Conservation (phyloP, 331 rosid genomes). For the Pyrus hybrid region DNA sequence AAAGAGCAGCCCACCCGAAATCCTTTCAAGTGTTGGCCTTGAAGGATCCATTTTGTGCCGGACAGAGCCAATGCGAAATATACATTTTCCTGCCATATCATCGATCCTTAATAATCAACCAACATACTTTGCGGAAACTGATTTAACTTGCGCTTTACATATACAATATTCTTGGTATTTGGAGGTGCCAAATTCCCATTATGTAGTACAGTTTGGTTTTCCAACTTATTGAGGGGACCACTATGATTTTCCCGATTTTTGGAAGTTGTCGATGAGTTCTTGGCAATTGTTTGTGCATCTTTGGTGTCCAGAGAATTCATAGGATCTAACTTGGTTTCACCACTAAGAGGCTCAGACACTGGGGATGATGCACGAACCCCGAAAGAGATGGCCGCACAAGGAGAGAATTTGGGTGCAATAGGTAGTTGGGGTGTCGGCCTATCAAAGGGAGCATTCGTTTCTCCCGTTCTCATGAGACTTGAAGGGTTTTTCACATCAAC, state of each 20-base stretch:
- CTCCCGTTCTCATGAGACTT: constrained; percentile 23
- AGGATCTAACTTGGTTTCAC: constrained; percentile 34
- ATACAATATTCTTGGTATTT: constrained; percentile 46
- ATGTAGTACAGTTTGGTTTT: constrained; percentile 33
- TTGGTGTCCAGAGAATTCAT: constrained; percentile 21
- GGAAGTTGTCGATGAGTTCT: constrained; percentile 24
- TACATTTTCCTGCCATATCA: constrained; percentile 57
- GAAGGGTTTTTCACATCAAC: constrained; percentile 32
- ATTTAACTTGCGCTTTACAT: constrained; percentile 78
- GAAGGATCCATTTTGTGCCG: constrained; percentile 82
- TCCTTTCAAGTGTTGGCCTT: constrained; percentile 71
- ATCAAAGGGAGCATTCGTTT: constrained; percentile 24
- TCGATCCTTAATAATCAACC: constrained; percentile 25
- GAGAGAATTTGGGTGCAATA: constrained; percentile 18
- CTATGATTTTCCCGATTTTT: constrained; percentile 38
- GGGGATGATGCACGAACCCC: constrained; percentile 37
- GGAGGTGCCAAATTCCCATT: constrained; percentile 32
- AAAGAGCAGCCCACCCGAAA: constrained; percentile 43
- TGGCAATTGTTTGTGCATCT: constrained; percentile 27
- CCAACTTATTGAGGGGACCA: constrained; percentile 28
- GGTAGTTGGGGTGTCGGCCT: constrained; percentile 35
- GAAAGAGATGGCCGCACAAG: constrained; percentile 5
- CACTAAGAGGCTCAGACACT: constrained; percentile 32
- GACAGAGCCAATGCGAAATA: constrained; percentile 64
- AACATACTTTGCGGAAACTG: constrained; percentile 13